phyloP scores from a whole-genome alignment of 2,329 filamentous ascomycete genomes.

The Rutstroemia sydowiana region DNA sequence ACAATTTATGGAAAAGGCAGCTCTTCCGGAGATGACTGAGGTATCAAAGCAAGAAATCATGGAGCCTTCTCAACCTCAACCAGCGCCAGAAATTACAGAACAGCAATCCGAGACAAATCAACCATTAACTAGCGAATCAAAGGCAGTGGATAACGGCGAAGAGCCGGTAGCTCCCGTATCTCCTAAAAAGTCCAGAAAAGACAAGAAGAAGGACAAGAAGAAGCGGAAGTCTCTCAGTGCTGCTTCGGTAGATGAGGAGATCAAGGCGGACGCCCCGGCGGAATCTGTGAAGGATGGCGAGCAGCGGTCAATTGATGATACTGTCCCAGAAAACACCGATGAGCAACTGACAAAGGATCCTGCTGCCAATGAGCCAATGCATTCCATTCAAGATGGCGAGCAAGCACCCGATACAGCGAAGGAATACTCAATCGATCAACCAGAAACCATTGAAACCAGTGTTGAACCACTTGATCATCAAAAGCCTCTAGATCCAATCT shows the following conservation, averaged over 20 bases:
- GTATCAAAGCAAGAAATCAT: background rate
- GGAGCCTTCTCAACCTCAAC: background rate
- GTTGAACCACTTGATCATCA: background rate
- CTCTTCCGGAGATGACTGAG: background rate
- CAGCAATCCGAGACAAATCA: background rate
- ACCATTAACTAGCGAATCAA: background rate
- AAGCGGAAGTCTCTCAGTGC: slow-evolving; percentile 15
- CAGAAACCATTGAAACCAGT: background rate
- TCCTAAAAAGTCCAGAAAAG: slow-evolving; percentile 18
- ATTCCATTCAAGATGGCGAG: background rate
- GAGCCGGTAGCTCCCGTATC: slow-evolving; percentile 7
- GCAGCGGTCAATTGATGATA: background rate
- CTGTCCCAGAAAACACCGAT: background rate
- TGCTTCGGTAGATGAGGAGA: slow-evolving; percentile 3
- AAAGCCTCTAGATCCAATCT: background rate
- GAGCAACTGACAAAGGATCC: slow-evolving; percentile 3
- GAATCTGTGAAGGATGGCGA: background rate
- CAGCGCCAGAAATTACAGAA: background rate
- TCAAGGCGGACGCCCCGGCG: background rate
- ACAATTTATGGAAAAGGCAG: background rate
- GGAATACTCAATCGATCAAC: background rate
- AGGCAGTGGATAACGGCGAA: background rate
- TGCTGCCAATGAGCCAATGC: background rate
- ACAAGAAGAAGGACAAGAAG: slow-evolving; percentile 23
- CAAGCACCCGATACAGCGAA: background rate